Conservation (phyloP, 2,329 filamentous ascomycete species). For the Fusarium pseudocircinatum region DNA sequence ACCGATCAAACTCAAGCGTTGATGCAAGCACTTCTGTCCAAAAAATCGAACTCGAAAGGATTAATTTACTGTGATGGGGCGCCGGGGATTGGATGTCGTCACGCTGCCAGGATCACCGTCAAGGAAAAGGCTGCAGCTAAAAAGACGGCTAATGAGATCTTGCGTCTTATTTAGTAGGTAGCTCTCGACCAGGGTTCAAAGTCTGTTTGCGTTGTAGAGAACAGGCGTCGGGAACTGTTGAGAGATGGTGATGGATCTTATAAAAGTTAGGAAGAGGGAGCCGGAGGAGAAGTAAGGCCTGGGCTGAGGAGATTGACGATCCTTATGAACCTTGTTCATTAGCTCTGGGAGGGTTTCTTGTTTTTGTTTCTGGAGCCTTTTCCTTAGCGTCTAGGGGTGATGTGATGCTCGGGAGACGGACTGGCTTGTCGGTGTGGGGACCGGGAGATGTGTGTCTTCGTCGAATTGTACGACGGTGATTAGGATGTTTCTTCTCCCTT, state of each 20-base stretch:
- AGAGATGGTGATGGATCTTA: background rate
- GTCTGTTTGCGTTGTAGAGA: background rate
- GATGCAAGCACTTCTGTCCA: constrained; percentile 1
- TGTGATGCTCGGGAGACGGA: constrained; percentile 30
- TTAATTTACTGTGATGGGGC: constrained; percentile 16
- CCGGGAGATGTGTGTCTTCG: constrained; percentile 22
- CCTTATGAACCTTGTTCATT: constrained; percentile 19
- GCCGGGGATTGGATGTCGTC: constrained; percentile 29
- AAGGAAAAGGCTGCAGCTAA: constrained; percentile 25
- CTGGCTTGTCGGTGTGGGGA: constrained; percentile 24
- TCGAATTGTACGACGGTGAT: constrained; percentile 3
- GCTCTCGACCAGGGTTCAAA: background rate
- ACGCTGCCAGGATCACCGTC: constrained; percentile 26
- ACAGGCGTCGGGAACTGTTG: background rate
- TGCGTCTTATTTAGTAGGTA: constrained; percentile 12
- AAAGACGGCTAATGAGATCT: constrained; percentile 21
- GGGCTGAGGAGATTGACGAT: constrained; percentile 25
- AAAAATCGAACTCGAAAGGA: background rate
- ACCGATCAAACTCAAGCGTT: background rate
- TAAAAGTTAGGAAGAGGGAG: background rate
- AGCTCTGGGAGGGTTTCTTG: constrained; percentile 26
- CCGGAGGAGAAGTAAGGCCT: background rate
- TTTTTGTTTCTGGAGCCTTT: constrained; percentile 32
- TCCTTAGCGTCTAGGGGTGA: constrained; percentile 30
- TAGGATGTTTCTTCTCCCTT: constrained; percentile 14